phyloP scores from a whole-genome alignment of 2,329 filamentous ascomycete species.

The Penicillium occitanis region DNA sequence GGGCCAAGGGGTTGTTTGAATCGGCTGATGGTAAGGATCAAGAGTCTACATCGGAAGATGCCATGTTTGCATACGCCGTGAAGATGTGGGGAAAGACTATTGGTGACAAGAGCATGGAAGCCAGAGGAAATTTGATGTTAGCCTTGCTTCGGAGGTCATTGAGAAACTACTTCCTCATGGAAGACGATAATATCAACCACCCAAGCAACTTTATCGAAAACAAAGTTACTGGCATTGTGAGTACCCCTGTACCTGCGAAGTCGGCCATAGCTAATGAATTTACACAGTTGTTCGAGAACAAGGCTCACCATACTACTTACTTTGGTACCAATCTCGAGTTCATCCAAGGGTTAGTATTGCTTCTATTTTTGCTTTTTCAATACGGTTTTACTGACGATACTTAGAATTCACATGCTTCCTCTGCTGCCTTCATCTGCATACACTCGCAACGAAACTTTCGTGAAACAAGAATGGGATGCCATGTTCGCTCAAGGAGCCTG shows the following conservation, averaged over 20 bases:
- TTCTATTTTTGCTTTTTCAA: not conserved
- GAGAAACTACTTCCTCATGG: slow-evolving; percentile 79
- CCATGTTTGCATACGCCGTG: slow-evolving; percentile 79
- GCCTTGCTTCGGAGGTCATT: slow-evolving; percentile 72
- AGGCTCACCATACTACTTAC: slow-evolving; percentile 88
- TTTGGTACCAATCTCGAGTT: slow-evolving; percentile 74
- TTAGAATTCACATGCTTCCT: slow-evolving; percentile 82
- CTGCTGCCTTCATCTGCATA: slow-evolving; percentile 67
- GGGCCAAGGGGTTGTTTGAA: slow-evolving; percentile 66
- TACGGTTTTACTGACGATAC: slow-evolving; percentile 16
- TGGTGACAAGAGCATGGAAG: slow-evolving; percentile 76
- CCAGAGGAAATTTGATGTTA: slow-evolving; percentile 80
- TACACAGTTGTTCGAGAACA: slow-evolving; percentile 78
- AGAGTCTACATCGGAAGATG: slow-evolving; percentile 88
- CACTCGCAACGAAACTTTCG: slow-evolving; percentile 67
- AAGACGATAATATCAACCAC: slow-evolving; percentile 66
- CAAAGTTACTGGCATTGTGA: slow-evolving; percentile 62
- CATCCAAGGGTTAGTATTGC: slow-evolving; percentile 56
- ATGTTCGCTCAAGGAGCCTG: slow-evolving; percentile 71
- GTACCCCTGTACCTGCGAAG: slow-evolving; percentile 22
- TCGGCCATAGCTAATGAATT: not conserved
- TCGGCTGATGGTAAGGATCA: slow-evolving; percentile 56
- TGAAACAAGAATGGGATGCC: slow-evolving; percentile 76
- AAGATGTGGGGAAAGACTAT: slow-evolving; percentile 89
- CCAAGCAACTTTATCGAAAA: slow-evolving; percentile 78